Conservation (phyloP, 176 grass and related monocot species). For the Carex scoparia region DNA sequence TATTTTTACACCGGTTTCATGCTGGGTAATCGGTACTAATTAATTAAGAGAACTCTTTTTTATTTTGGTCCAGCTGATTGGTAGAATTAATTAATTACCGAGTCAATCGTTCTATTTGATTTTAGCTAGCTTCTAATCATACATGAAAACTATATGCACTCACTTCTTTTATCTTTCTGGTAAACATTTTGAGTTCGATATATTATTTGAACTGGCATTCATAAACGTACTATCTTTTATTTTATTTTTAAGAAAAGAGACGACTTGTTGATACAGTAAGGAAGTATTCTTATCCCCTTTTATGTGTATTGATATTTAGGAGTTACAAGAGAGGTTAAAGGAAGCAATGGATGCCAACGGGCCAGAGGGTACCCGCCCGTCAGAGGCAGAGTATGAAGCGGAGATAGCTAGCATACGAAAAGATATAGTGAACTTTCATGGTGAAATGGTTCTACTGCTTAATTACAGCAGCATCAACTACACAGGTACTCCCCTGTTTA, state of each 20-base stretch:
- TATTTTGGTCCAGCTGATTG: background rate
- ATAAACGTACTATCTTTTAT: background rate
- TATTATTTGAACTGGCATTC: background rate
- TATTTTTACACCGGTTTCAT: background rate
- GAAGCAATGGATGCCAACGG: slow-evolving; percentile 17
- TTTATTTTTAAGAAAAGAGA: background rate
- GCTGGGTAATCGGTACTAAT: background rate
- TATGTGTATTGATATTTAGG: slow-evolving; percentile 16
- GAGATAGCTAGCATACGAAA: slow-evolving; percentile 40
- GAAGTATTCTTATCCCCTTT: background rate
- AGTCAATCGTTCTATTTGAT: background rate
- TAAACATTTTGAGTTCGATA: background rate
- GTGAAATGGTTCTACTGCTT: slow-evolving; percentile 80
- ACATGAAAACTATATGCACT: background rate
- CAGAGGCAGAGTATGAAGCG: slow-evolving; percentile 25
- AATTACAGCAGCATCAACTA: slow-evolving; percentile 91
- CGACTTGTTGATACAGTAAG: background rate
- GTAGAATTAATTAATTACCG: background rate
- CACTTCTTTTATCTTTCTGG: background rate
- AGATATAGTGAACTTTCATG: slow-evolving; percentile 74
- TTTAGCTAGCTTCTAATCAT: background rate
- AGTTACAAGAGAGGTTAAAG: slow-evolving; percentile 60
- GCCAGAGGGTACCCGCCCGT: background rate
- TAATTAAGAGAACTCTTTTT: background rate
- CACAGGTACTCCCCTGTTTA: slow-evolving; percentile 24